Evolutionary conservation across 129 eudicot genomes (phyloP).

Genomic region (Escallonia rubra): DNA sequence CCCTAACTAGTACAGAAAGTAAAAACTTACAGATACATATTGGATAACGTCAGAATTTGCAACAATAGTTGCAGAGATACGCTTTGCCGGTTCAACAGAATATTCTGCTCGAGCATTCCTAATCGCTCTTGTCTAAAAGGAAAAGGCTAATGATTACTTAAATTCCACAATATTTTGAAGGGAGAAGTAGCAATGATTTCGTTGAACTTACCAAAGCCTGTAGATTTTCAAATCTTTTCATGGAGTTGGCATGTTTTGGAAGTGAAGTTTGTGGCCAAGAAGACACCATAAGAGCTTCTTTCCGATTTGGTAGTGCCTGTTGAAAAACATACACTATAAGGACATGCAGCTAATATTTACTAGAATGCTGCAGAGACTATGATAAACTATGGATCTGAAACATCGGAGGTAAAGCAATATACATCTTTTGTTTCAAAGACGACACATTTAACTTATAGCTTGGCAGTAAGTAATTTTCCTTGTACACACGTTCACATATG

Average conservation of each 20-base stretch:
- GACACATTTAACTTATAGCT: too few relatives aligned
- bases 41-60: slow-evolving; percentile 75
- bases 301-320: slow-evolving; percentile 77
- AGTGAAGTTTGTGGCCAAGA: slow-evolving; percentile 87
- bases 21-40: slow-evolving; percentile 73
- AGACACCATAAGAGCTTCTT: slow-evolving; percentile 81
- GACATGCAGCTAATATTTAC: too few relatives aligned
- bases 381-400: too few relatives aligned
- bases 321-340: too few relatives aligned
- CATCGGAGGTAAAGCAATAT: too few relatives aligned
- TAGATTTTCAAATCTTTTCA: slow-evolving; percentile 84
- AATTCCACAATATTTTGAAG: neutral
- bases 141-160: slow-evolving; percentile 1
- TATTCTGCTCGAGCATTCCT: slow-evolving; percentile 96
- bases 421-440: too few relatives aligned
- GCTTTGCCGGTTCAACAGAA: slow-evolving; percentile 95
- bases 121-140: slow-evolving; percentile 77
- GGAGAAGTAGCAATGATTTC: slow-evolving; percentile 3
- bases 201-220: slow-evolving; percentile 71
- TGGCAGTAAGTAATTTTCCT: too few relatives aligned
- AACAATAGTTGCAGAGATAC: slow-evolving; percentile 89
- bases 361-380: too few relatives aligned
- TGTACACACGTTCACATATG: too few relatives aligned
- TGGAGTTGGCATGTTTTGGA: slow-evolving; percentile 60
- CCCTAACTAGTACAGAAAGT: too few relatives aligned